Evolutionary conservation across 1,284 basidiomycete genomes (phyloP), one percentile per base, ranked within the genome.

Genomic region (Thecaphora thlaspeos): DNA sequence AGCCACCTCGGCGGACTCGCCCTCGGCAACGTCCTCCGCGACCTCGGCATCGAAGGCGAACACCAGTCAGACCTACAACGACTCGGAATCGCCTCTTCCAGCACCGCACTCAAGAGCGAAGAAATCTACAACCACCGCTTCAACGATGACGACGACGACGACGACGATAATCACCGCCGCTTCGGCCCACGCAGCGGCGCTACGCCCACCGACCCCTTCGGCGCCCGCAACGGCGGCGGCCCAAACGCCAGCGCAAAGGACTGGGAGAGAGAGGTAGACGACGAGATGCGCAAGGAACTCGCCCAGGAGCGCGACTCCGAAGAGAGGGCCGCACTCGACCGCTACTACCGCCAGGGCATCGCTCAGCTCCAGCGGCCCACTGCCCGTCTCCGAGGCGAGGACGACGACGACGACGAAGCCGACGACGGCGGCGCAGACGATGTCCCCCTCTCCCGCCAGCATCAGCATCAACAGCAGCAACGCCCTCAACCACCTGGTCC

Each of bases 51-150:
- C 50, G 71, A 70, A 38, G 61, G 57, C 21, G 51, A 67, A 50
- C 56, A 59, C 22, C 55, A 62, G 30, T 42, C 49, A 37, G 57
- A 58, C 19, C 59, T 67, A 46, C 56, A 70, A 48, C 60, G 68
- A 43, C 58, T 66, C 24, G 63, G 63, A 38, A 61, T 66, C 22
- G 58, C 58, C 23, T 68, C 58, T 17, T 53, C 51, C 22, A 58
- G 54, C 39, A 51, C 46, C 43, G 63, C 48, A 19, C 61, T 73
- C 59, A 60, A 68, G 28, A 52, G 57, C 44, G 73, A 77, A 37
- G 68, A 76, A 41, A 77, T 77, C 48, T 77, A 77, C 62, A 70
- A 74, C 15, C 68, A 76, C 30, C 62, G 56, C 23, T 77, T 68
- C 55, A 68, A 61, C 36, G 74, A 77, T 21, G 75, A 76, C 15